These are phyloP conservation scores for Epichloe elymi DNA, from an alignment of 2,329 filamentous ascomycete species.

Conservation along the genomic window DNA sequence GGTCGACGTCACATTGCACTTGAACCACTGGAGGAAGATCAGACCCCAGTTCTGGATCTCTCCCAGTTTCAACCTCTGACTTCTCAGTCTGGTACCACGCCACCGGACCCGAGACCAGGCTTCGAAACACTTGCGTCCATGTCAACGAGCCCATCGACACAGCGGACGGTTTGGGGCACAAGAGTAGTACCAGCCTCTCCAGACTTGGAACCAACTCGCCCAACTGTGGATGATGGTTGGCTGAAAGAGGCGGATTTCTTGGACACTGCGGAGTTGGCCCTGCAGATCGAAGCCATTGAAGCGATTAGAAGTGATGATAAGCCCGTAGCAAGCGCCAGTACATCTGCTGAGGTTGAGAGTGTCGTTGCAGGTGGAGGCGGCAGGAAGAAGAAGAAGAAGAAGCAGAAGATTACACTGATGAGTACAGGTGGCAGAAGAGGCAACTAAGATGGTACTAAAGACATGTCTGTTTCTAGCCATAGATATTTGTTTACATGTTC, in stretches of 20 bases:
- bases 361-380: slow-evolving; percentile 20
- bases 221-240: slow-evolving; percentile 62
- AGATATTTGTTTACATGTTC: background rate
- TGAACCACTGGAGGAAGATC: slow-evolving; percentile 26
- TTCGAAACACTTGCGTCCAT: slow-evolving; percentile 62
- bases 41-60: slow-evolving; percentile 29
- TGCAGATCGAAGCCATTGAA: slow-evolving; percentile 44
- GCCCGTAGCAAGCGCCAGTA: slow-evolving; percentile 6
- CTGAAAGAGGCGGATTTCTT: slow-evolving; percentile 68
- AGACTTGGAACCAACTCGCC: slow-evolving; percentile 28
- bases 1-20: slow-evolving; percentile 17
- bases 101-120: slow-evolving; percentile 43
- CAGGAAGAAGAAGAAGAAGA: slow-evolving; percentile 49
- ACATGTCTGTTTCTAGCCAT: background rate
- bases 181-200: slow-evolving; percentile 49
- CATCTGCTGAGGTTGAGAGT: slow-evolving; percentile 5
- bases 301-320: slow-evolving; percentile 20
- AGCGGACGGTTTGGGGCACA: slow-evolving; percentile 89
- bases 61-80: slow-evolving; percentile 54
- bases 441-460: slow-evolving; percentile 12
- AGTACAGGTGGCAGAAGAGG: slow-evolving; percentile 47
- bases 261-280: slow-evolving; percentile 42
- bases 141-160: slow-evolving; percentile 65
- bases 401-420: slow-evolving; percentile 61
- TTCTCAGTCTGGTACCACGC: slow-evolving; percentile 35